A percentile compares a stretch with the other conserved stretches of the same genome.
Conservation (phyloP, 2,329 filamentous ascomycete species). For the Alternaria ethzedia region DNA sequence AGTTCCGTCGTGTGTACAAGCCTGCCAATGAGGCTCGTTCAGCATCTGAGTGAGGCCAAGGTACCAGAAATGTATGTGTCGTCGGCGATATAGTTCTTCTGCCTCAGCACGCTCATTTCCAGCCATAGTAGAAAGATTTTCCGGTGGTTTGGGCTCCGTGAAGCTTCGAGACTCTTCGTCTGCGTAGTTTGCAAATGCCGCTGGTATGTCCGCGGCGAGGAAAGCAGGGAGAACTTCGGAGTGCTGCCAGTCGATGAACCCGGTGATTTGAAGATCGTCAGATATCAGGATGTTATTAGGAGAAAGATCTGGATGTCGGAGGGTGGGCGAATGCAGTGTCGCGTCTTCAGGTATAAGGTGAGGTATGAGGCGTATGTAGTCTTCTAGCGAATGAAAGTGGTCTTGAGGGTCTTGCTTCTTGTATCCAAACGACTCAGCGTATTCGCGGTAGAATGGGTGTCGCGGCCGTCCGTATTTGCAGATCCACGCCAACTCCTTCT, state of each 20-base stretch:
- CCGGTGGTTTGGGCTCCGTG: slow-evolving; percentile 23
- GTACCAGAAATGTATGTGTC: slow-evolving; percentile 42
- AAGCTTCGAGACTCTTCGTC: slow-evolving; percentile 35
- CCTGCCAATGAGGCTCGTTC: slow-evolving; percentile 33
- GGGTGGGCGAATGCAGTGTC: slow-evolving; percentile 24
- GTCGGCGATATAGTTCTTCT: slow-evolving; percentile 32
- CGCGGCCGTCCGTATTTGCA: slow-evolving; percentile 22
- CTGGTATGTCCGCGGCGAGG: slow-evolving; percentile 48
- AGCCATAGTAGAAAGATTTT: slow-evolving; percentile 20
- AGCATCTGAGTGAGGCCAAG: slow-evolving; percentile 31
- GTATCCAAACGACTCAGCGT: slow-evolving; percentile 31
- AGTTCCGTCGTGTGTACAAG: slow-evolving; percentile 25
- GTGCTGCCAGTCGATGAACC: slow-evolving; percentile 48
- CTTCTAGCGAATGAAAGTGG: slow-evolving; percentile 19
- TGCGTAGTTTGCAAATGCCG: slow-evolving; percentile 50
- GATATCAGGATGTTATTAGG: slow-evolving; percentile 45
- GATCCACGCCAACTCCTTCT: slow-evolving; percentile 36
- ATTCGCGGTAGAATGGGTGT: slow-evolving; percentile 25
- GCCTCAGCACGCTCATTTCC: slow-evolving; percentile 18
- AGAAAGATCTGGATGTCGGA: slow-evolving; percentile 47
- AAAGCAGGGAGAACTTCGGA: slow-evolving; percentile 46
- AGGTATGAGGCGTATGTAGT: slow-evolving; percentile 24
- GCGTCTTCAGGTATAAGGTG: slow-evolving; percentile 27
- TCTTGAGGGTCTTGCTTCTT: slow-evolving; percentile 26
- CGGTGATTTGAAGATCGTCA: slow-evolving; percentile 39